Percentiles rank a stretch among this genome's conserved stretches.
These are phyloP conservation scores for Acanthamoeba rhysodes DNA, from an alignment of 208 protist genomes.

Conservation along the genomic window DNA sequence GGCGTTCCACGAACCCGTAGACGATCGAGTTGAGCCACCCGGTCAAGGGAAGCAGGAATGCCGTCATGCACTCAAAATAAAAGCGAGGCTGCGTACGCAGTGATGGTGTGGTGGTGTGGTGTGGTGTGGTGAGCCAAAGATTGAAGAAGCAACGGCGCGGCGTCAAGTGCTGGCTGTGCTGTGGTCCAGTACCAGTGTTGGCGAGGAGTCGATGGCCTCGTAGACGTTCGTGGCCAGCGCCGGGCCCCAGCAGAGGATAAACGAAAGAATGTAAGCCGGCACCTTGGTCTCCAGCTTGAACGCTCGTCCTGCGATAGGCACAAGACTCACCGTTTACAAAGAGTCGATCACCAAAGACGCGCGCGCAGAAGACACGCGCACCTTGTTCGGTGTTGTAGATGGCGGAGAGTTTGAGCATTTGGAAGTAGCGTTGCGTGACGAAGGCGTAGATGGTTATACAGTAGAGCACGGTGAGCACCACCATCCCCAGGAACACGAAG, in stretches of 20 bases:
- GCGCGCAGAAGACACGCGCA: neutral
- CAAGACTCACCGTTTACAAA: neutral
- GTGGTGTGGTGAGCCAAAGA: neutral
- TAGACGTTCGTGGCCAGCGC: constrained; percentile 43
- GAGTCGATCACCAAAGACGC: neutral
- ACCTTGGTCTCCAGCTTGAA: constrained; percentile 47
- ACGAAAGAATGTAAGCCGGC: constrained; percentile 55
- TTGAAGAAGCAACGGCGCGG: neutral
- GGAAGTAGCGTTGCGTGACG: constrained; percentile 57
- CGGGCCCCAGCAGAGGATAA: constrained; percentile 66
- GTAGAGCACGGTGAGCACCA: constrained; percentile 61
- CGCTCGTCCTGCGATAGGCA: neutral
- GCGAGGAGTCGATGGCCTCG: constrained; percentile 3
- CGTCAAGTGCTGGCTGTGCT: neutral
- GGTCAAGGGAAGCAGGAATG: constrained; percentile 60
- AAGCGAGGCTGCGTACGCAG: constrained; percentile 1
- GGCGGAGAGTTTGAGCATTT: constrained; percentile 52
- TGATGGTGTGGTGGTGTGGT: too few species aligned
- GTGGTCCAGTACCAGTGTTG: neutral
- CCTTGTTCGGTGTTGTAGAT: constrained; percentile 68
- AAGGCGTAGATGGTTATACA: constrained; percentile 47
- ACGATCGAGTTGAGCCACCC: constrained; percentile 70
- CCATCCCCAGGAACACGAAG: constrained; percentile 48
- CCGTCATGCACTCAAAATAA: constrained; percentile 30
- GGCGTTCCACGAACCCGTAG: constrained; percentile 1